These are phyloP conservation scores for Hylodesmum podocarpum DNA, from an alignment of 306 rosid species.

Conservation along the genomic window DNA sequence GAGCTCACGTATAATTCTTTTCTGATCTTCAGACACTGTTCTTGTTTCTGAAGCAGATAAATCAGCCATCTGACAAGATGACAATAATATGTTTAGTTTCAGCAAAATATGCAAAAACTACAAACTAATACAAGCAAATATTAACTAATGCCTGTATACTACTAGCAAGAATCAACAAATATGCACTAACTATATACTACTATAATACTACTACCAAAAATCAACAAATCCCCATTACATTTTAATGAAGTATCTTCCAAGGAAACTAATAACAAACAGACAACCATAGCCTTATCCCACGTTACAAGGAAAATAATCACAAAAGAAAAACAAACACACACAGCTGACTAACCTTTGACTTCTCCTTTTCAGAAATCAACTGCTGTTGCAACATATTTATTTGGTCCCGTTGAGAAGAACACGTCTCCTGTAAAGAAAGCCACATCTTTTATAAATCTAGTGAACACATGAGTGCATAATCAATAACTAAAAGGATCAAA, in stretches of 20 bases:
- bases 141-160: background rate
- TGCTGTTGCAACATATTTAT: slow-evolving; percentile 57
- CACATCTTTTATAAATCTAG: slow-evolving; percentile 8
- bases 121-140: background rate
- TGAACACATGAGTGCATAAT: background rate
- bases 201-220: background rate
- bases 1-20: slow-evolving; percentile 46
- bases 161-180: background rate
- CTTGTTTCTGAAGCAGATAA: slow-evolving; percentile 61
- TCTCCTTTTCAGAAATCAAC: slow-evolving; percentile 62
- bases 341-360: slow-evolving; percentile 54
- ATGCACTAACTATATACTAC: background rate
- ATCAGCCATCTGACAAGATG: slow-evolving; percentile 54
- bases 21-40: slow-evolving; percentile 63
- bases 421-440: slow-evolving; percentile 53
- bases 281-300: background rate
- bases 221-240: background rate
- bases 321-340: background rate
- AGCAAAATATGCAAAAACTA: background rate
- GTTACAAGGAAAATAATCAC: background rate
- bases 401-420: slow-evolving; percentile 70
- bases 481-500: background rate
- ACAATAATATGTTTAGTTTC: background rate
- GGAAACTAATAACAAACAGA: background rate
- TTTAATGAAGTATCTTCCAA: background rate